phyloP scores from a whole-genome alignment of 163 green algal species.

The Scenedesmus sp. region DNA sequence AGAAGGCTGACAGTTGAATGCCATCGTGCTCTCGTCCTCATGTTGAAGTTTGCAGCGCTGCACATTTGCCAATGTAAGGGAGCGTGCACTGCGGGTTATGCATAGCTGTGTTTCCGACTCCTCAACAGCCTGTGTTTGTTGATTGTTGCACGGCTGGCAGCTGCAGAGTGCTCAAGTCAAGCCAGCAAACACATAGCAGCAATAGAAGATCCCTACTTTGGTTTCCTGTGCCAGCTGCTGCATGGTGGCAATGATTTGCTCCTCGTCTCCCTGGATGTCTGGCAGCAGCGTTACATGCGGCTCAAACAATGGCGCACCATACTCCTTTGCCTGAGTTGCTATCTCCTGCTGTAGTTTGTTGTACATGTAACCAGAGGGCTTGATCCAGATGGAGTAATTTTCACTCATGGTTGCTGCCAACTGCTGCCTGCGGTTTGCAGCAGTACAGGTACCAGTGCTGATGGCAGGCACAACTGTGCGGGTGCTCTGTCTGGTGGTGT shows the following conservation, averaged over 20 bases:
- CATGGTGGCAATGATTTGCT: conserved; percentile 31
- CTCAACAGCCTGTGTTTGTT: no score
- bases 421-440: background rate
- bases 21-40: no score
- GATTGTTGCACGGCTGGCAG: background rate
- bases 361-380: background rate
- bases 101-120: no score
- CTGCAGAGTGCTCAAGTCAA: no score
- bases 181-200: background rate
- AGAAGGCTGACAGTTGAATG: background rate
- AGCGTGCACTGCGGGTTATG: no score
- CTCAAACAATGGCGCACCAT: conserved; percentile 56
- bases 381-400: conserved; percentile 50
- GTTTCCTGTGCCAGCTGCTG: conserved; percentile 48
- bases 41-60: no score
- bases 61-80: no score
- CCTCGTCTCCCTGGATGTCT: conserved; percentile 55
- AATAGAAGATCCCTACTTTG: conserved; percentile 44
- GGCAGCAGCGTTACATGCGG: conserved; percentile 70
- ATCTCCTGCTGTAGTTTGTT: conserved; percentile 53
- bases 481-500: background rate
- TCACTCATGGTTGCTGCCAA: conserved; percentile 19
- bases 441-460: background rate
- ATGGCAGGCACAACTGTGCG: background rate
- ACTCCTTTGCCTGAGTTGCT: conserved; percentile 22